Conservation (phyloP, 129 eudicot species). For the Sambucus nigra region DNA sequence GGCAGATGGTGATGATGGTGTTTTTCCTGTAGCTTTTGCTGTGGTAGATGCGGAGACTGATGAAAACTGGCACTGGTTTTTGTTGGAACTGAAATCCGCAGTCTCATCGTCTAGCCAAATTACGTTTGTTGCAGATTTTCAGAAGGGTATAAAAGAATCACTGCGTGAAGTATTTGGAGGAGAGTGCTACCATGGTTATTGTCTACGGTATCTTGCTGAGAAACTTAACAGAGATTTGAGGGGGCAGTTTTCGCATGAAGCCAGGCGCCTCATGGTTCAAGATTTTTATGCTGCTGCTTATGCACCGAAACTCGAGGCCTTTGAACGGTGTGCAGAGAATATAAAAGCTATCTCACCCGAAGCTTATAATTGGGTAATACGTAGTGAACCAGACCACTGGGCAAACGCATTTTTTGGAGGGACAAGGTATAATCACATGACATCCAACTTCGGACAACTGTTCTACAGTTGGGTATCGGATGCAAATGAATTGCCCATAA, state of each 20-base stretch:
- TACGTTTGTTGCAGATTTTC: conserved; percentile 67
- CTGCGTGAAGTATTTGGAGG: conserved; percentile 43
- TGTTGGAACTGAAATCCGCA: conserved; percentile 50
- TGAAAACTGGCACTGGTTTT: conserved; percentile 85
- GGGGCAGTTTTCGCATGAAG: conserved; percentile 80
- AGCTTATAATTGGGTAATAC: conserved; percentile 68
- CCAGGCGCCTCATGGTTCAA: conserved; percentile 85
- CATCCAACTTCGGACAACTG: conserved; percentile 64
- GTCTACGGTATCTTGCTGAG: conserved; percentile 64
- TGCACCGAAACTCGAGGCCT: conserved; percentile 56
- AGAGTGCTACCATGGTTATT: conserved; percentile 68
- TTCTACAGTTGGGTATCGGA: conserved; percentile 80
- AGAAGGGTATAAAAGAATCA: conserved; percentile 55
- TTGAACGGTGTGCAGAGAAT: conserved; percentile 50
- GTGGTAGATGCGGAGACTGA: conserved; percentile 81
- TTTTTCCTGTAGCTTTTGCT: conserved; percentile 79
- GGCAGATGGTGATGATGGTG: conserved; percentile 79
- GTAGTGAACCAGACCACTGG: conserved; percentile 75
- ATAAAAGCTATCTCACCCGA: conserved; percentile 82
- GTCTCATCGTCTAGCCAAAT: conserved; percentile 42
- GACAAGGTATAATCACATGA: conserved; percentile 62
- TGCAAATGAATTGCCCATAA: conserved; percentile 73
- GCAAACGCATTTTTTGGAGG: conserved; percentile 80
- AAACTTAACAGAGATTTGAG: conserved; percentile 77
- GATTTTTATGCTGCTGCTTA: conserved; percentile 74